phyloP scores from a whole-genome alignment of 2,329 filamentous ascomycete genomes.

The Penicillium verrucosum region DNA sequence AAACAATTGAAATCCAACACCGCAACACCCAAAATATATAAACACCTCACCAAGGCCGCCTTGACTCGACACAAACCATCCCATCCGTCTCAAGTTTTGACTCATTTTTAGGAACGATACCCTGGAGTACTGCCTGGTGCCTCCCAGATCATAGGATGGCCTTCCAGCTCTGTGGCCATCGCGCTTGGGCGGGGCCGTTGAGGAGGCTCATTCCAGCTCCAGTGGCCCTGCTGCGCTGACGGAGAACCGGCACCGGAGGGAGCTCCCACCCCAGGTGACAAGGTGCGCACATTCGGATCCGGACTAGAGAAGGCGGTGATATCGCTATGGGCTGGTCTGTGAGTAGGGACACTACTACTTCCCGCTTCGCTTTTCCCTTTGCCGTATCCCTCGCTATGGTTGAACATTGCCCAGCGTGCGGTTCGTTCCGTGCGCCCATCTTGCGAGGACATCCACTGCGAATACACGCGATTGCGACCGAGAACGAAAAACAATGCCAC shows the following conservation, averaged over 20 bases:
- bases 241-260: neutral
- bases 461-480: slow-evolving; percentile 35
- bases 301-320: slow-evolving; percentile 7
- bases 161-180: slow-evolving; percentile 20
- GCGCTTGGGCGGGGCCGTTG: neutral
- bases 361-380: slow-evolving; percentile 19
- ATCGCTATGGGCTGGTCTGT: slow-evolving; percentile 4
- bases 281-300: slow-evolving; percentile 5
- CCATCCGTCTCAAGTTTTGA: neutral
- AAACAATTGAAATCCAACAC: neutral
- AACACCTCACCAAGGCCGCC: neutral
- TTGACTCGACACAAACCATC: neutral
- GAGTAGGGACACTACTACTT: slow-evolving; percentile 5
- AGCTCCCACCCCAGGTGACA: slow-evolving; percentile 3
- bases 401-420: slow-evolving; percentile 32
- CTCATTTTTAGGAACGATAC: neutral
- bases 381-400: slow-evolving; percentile 8
- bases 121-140: neutral
- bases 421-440: slow-evolving; percentile 34
- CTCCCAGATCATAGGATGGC: slow-evolving; percentile 2
- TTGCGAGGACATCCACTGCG: slow-evolving; percentile 34
- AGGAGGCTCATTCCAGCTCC: slow-evolving; percentile 19
- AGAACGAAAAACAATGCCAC: slow-evolving; percentile 42
- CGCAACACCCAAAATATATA: neutral
- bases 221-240: slow-evolving; percentile 8